phyloP scores from a whole-genome alignment of 148 eudicot species.

The Heliamphora exappendiculata region DNA sequence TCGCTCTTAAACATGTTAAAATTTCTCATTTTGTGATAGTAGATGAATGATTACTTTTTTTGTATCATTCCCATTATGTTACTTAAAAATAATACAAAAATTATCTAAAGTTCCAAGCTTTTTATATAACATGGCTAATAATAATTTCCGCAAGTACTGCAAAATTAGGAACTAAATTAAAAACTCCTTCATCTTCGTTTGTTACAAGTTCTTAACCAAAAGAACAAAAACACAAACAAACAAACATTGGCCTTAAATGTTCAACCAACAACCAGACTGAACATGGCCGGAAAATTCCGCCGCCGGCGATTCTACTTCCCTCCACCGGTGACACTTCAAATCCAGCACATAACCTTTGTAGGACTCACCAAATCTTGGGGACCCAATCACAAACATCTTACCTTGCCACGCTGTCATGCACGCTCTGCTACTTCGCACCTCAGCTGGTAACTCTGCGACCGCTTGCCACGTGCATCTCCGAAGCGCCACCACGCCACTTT shows the following conservation, averaged over 20 bases:
- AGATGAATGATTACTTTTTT: no score
- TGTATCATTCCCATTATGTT: no score
- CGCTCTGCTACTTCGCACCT: conserved; percentile 11
- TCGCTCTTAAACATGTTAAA: no score
- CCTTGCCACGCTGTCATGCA: conserved; percentile 30
- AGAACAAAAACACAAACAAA: not conserved
- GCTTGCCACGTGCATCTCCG: conserved; percentile 34
- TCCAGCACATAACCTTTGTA: conserved; percentile 36
- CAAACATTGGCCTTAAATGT: conserved; percentile 23
- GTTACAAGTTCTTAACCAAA: not conserved
- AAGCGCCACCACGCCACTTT: conserved; percentile 16
- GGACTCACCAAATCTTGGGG: conserved; percentile 23
- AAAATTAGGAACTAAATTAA: conserved; percentile 4
- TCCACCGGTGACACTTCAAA: conserved; percentile 40
- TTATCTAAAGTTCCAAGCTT: not conserved
- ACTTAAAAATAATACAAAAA: no score
- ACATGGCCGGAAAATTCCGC: conserved; percentile 49
- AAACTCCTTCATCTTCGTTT: no score
- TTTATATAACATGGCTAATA: not conserved
- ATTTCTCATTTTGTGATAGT: no score
- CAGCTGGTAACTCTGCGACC: conserved; percentile 37
- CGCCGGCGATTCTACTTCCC: conserved; percentile 29
- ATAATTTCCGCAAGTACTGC: not conserved
- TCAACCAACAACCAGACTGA: conserved; percentile 55
- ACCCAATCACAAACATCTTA: conserved; percentile 46